Conservation (phyloP, 2,329 filamentous ascomycete species). For the Ophiostoma angusticollis region DNA sequence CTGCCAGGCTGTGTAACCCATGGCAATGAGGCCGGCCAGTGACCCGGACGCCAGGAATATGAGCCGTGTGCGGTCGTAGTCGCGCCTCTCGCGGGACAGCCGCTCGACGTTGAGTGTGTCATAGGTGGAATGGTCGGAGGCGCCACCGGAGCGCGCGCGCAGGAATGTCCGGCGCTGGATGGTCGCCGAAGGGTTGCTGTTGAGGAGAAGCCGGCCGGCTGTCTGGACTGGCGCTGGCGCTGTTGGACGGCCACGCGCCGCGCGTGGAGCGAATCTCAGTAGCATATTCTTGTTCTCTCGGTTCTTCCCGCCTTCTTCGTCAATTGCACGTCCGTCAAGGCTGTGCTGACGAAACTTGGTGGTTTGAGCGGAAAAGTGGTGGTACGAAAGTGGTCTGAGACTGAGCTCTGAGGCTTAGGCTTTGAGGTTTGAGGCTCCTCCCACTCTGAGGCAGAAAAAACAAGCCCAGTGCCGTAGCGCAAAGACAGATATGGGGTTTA, state of each 20-base stretch:
- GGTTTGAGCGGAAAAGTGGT: too few species aligned
- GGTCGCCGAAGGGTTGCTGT: neutral
- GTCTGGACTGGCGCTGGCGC: too few species aligned
- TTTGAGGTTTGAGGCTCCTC: too few species aligned
- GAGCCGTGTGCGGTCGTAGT: slow-evolving; percentile 38
- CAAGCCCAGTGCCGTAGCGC: too few species aligned
- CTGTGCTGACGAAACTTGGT: slow-evolving; percentile 4
- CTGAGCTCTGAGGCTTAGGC: too few species aligned
- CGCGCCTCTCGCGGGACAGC: slow-evolving; percentile 31
- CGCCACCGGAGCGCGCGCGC: slow-evolving; percentile 12
- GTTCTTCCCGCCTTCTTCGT: neutral
- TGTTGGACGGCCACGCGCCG: slow-evolving; percentile 13
- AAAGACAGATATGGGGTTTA: too few species aligned
- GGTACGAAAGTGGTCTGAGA: too few species aligned
- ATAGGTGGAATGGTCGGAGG: slow-evolving; percentile 21
- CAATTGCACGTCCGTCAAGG: neutral
- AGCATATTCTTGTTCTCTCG: neutral
- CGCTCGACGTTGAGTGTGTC: slow-evolving; percentile 38
- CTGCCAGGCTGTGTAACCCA: slow-evolving; percentile 39
- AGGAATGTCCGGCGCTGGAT: slow-evolving; percentile 25
- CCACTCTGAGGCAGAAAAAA: too few species aligned
- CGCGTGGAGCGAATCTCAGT: neutral
- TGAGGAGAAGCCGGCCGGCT: slow-evolving; percentile 15
- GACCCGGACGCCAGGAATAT: slow-evolving; percentile 39
- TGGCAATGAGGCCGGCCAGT: slow-evolving; percentile 35